Evolutionary conservation across 2,329 filamentous ascomycete species (phyloP).

Genomic region (Penicillium hordei): DNA sequence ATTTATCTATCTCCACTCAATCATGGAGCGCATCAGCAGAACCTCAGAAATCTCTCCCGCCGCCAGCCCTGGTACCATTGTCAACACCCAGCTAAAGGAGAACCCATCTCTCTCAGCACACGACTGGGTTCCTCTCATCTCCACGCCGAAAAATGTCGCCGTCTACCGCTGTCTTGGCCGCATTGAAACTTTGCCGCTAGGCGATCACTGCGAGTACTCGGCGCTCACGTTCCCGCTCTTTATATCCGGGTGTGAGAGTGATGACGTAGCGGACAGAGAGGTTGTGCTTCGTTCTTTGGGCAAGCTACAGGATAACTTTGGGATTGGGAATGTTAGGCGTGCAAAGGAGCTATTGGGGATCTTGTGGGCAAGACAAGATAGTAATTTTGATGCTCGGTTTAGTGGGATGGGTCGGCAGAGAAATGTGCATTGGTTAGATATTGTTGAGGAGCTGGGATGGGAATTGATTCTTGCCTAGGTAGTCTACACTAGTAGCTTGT

Average conservation of each 20-base stretch:
- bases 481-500: too few species aligned
- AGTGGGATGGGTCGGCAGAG: background rate
- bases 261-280: slow-evolving; percentile 21
- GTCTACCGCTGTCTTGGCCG: slow-evolving; percentile 30
- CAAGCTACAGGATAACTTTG: slow-evolving; percentile 36
- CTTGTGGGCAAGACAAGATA: slow-evolving; percentile 29
- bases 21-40: slow-evolving; percentile 30
- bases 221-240: slow-evolving; percentile 42
- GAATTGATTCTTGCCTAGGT: slow-evolving; percentile 35
- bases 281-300: slow-evolving; percentile 29
- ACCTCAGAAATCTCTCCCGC: background rate
- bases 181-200: slow-evolving; percentile 29
- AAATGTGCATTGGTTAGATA: slow-evolving; percentile 34
- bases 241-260: slow-evolving; percentile 37
- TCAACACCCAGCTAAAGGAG: background rate
- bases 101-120: background rate
- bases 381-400: background rate
- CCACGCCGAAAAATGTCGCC: slow-evolving; percentile 29
- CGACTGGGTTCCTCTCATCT: slow-evolving; percentile 24
- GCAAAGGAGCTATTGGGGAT: slow-evolving; percentile 33
- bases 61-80: background rate
- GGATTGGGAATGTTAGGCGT: slow-evolving; percentile 37
- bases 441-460: slow-evolving; percentile 34
- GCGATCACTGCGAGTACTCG: slow-evolving; percentile 39
- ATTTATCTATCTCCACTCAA: slow-evolving; percentile 40